phyloP scores from a whole-genome alignment of 257 asterid genomes.

The Solanum habrochaites region DNA sequence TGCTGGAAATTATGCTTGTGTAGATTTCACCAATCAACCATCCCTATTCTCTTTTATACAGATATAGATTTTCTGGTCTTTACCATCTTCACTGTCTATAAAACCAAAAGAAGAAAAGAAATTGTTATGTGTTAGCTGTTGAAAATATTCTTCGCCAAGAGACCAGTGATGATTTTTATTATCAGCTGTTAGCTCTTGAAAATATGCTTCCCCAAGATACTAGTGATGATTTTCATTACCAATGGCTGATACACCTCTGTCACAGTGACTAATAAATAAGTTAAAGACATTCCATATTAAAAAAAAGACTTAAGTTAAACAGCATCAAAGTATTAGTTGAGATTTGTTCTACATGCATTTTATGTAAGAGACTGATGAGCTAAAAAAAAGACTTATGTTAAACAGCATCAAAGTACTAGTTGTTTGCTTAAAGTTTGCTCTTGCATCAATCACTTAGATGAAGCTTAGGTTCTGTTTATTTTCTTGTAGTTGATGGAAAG shows the following conservation, averaged over 20 bases:
- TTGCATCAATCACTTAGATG: neutral
- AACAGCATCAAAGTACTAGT: neutral
- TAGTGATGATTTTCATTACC: neutral
- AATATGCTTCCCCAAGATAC: neutral
- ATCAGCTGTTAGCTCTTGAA: neutral
- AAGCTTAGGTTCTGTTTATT: neutral
- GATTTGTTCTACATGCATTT: neutral
- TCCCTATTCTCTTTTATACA: neutral
- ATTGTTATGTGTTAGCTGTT: neutral
- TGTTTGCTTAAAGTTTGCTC: neutral
- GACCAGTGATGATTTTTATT: neutral
- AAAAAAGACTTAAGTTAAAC: neutral
- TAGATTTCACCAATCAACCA: neutral
- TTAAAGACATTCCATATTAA: neutral
- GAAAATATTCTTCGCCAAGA: neutral
- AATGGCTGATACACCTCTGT: neutral
- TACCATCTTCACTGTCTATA: neutral
- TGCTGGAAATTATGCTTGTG: neutral
- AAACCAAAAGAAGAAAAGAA: neutral
- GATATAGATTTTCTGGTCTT: neutral
- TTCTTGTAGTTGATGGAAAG: slow-evolving; percentile 63
- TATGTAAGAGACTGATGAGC: neutral
- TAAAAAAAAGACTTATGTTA: too few relatives aligned
- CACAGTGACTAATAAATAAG: neutral
- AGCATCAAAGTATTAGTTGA: neutral